Conservation (phyloP, 2,329 filamentous ascomycete genomes). For the Epichloe bromicola region DNA sequence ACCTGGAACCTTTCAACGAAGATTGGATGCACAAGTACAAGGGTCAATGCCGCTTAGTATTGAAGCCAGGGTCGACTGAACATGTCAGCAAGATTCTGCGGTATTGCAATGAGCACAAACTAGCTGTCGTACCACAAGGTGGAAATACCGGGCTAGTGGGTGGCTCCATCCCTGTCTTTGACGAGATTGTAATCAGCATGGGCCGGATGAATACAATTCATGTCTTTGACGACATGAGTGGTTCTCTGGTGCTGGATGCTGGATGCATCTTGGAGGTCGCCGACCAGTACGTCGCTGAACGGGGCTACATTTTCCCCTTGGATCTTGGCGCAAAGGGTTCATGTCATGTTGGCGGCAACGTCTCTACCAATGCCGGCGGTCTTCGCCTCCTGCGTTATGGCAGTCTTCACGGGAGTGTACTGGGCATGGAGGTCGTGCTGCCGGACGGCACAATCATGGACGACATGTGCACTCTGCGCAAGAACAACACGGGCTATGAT, state of each 20-base stretch:
- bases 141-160: constrained; percentile 95
- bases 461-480: constrained; percentile 75
- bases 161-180: constrained; percentile 91
- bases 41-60: constrained; percentile 73
- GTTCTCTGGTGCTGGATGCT: constrained; percentile 78
- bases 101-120: constrained; percentile 87
- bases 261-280: constrained; percentile 83
- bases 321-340: constrained; percentile 97
- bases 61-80: constrained; percentile 73
- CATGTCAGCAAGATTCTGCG: constrained; percentile 83
- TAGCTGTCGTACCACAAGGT: constrained; percentile 93
- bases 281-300: constrained; percentile 73
- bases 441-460: constrained; percentile 87
- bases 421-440: constrained; percentile 86
- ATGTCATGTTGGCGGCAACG: constrained; percentile 91
- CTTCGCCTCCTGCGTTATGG: constrained; percentile 83
- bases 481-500: constrained; percentile 99
- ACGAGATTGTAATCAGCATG: constrained; percentile 92
- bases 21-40: constrained; percentile 99
- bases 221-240: constrained; percentile 86
- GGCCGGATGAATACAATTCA: constrained; percentile 82
- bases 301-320: constrained; percentile 75
- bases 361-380: constrained; percentile 90
- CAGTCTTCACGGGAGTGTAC: constrained; percentile 81
- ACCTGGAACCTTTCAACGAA: constrained; percentile 83